Base-by-base conservation (phyloP, 768 basidiomycete species). In the Russula ochroleuca region DNA sequence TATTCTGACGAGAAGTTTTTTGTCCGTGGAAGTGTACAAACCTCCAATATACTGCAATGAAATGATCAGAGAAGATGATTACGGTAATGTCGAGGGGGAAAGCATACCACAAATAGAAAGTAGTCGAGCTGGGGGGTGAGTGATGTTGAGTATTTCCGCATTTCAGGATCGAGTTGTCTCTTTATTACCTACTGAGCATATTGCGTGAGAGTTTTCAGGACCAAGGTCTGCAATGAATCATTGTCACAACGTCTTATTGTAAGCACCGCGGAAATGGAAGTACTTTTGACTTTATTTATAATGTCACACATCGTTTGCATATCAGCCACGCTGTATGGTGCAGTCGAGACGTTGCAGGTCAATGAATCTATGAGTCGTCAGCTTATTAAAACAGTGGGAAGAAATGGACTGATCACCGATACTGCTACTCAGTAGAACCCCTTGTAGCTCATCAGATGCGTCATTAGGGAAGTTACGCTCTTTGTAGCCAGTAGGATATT, bases 1-100 rank as follows among this genome's bases (percentile, higher is more conserved):
- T 38, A 43, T 49, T 28, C 48, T 41, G 59, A 13, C 63, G 63
- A 10, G 63, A 56, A 7, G 33, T 31, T 28, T 38, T 61, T 43
- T 64, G 63, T 14, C 63, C 52, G 9, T 64, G 63, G 45, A 64
- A 64, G 10, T 64, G 47, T 0, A 56, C 1, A 45, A 64, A 64
- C 31, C 5, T 61, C 63, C 63, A 61, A 1, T 43, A 47, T 7
- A 31, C 63, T 64, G 19, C 28, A 14, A 38, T 11, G 14, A 3
- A 2, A 13, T 13, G 1, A 37, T 64, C 23, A 64, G 51, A 25
- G 14, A 47, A 28, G 43, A n/a, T 2, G 10, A 3, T 4, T 37
- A 28, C 5, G 5, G n/a, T n/a, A n/a, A n/a, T 11, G 8, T 37
- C n/a, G 9, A 10, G 6, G 49, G n/a, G 19, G 2, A 31, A 8